Evolutionary conservation across 495 filamentous ascomycete genomes (phyloP).

Genomic region (Jackrogersella multiformis): DNA sequence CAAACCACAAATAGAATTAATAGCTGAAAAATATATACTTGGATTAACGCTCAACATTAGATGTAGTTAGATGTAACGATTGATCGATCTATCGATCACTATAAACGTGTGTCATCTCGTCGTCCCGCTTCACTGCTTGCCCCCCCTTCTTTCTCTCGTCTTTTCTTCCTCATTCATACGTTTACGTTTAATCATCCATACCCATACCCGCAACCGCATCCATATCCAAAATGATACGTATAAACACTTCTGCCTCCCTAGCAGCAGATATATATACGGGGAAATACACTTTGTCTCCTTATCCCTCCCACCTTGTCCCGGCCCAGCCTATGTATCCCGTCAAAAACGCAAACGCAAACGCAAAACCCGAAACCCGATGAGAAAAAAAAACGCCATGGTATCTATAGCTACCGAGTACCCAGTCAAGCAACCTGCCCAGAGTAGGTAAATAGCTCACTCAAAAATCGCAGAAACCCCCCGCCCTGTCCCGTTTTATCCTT

Average conservation of each 20-base stretch:
- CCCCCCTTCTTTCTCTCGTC: no score
- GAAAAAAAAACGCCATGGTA: conserved; percentile 20
- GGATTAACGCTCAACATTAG: conserved; percentile 30
- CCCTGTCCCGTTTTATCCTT: no score
- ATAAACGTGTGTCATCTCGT: conserved; percentile 17
- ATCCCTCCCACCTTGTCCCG: background rate
- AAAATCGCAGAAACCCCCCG: no score
- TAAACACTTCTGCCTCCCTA: background rate
- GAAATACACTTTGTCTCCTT: background rate
- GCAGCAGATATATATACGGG: background rate
- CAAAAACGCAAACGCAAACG: no score
- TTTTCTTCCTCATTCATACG: background rate
- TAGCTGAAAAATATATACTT: background rate
- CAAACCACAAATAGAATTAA: background rate
- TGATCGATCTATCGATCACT: conserved; percentile 31
- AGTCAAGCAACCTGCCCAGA: background rate
- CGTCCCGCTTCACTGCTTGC: no score
- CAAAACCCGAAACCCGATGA: background rate
- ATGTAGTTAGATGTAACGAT: conserved; percentile 19
- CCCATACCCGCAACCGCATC: no score
- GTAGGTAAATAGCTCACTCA: background rate
- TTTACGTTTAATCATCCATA: background rate
- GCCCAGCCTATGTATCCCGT: no score
- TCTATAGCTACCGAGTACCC: background rate
- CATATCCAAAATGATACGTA: conserved; percentile 9